Evolutionary conservation across 2,329 filamentous ascomycete species (phyloP).

Genomic region (Alternaria sp.): DNA sequence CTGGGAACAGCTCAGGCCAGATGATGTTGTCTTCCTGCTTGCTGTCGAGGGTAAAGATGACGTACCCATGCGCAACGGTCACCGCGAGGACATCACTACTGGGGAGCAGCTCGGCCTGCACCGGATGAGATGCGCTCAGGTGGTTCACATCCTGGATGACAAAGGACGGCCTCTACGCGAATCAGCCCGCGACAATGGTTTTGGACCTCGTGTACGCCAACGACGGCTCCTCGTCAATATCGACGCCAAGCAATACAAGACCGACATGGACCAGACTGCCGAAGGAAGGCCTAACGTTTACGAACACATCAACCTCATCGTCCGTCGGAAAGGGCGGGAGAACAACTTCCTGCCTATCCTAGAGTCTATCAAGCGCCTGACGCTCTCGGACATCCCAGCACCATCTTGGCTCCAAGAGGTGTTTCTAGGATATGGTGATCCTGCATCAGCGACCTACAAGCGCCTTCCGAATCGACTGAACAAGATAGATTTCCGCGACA

Average conservation of each 20-base stretch:
- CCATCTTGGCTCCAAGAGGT: constrained; percentile 96
- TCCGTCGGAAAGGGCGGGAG: constrained; percentile 84
- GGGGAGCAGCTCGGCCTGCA: constrained; percentile 73
- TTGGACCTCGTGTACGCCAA: constrained; percentile 65
- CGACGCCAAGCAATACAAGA: constrained; percentile 79
- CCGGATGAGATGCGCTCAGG: constrained; percentile 80
- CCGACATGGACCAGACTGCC: constrained; percentile 73
- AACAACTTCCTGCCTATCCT: constrained; percentile 97
- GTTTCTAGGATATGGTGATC: constrained; percentile 96
- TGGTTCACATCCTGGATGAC: constrained; percentile 87
- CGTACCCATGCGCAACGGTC: constrained; percentile 64
- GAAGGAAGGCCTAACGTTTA: constrained; percentile 82
- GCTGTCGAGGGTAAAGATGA: constrained; percentile 71
- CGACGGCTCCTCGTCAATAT: constrained; percentile 82
- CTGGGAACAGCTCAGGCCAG: constrained; percentile 87
- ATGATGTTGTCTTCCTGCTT: constrained; percentile 90
- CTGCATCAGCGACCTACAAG: constrained; percentile 85
- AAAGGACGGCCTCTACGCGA: constrained; percentile 79
- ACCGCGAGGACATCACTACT: constrained; percentile 55
- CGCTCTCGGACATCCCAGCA: constrained; percentile 83
- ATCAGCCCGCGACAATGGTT: constrained; percentile 69
- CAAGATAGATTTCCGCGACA: constrained; percentile 89
- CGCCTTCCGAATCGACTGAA: constrained; percentile 79
- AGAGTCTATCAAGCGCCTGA: constrained; percentile 87
- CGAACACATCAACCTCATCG: constrained; percentile 82